phyloP scores from a whole-genome alignment of 257 asterid species.

The Solanum ossicruentum region DNA sequence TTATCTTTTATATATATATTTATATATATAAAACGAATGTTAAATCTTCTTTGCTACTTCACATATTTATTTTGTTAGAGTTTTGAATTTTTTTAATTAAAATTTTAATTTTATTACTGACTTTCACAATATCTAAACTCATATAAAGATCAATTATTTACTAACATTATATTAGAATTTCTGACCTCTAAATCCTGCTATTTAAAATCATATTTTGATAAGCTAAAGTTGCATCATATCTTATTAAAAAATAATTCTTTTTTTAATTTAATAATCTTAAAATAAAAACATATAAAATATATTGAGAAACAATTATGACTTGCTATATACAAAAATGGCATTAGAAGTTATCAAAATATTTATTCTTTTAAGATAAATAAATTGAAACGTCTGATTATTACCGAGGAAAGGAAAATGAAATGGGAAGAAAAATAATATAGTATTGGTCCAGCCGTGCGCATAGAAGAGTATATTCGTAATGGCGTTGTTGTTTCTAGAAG shows the following conservation, averaged over 20 bases:
- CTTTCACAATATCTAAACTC: not conserved
- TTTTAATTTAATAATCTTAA: not conserved
- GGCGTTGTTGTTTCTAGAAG: not conserved
- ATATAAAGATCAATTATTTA: too few species aligned
- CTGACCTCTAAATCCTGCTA: not conserved
- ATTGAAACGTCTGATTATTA: not conserved
- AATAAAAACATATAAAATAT: not conserved
- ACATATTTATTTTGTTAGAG: too few species aligned
- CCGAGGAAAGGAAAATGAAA: not conserved
- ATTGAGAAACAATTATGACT: too few species aligned
- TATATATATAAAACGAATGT: too few species aligned
- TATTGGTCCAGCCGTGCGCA: not conserved
- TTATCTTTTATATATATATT: too few species aligned
- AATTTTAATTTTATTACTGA: too few species aligned
- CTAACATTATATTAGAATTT: not conserved
- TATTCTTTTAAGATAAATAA: not conserved
- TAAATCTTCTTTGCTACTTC: fast-evolving
- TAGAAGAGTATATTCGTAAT: not conserved
- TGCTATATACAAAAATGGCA: not conserved
- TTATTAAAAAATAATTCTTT: fast-evolving
- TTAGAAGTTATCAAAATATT: not conserved
- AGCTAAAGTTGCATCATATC: fast-evolving
- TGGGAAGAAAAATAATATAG: not conserved
- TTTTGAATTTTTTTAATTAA: too few species aligned
- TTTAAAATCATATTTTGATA: not conserved